These are phyloP conservation scores for Botryotinia convoluta DNA, from an alignment of 2,329 filamentous ascomycete species.

Conservation along the genomic window DNA sequence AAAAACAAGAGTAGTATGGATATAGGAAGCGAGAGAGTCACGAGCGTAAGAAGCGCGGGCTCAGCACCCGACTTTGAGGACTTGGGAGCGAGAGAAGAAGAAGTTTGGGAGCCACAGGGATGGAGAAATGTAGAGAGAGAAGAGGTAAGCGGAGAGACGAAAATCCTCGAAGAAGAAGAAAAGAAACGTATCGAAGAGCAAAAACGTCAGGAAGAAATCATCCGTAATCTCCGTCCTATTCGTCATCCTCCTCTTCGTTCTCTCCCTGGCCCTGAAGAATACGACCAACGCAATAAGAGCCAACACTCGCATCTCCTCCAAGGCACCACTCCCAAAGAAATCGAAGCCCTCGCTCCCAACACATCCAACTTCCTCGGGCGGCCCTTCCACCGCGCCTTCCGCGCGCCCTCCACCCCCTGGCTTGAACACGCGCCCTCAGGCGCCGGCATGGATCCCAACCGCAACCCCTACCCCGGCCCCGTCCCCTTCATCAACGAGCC, in stretches of 20 bases:
- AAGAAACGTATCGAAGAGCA: not conserved
- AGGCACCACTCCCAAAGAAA: not conserved
- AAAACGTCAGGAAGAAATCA: not conserved
- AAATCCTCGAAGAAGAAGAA: not conserved
- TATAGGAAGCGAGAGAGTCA: not conserved
- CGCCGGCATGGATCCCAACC: not conserved
- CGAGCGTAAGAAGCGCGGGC: not conserved
- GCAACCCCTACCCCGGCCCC: not conserved
- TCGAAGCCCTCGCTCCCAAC: not conserved
- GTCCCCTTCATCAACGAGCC: not conserved
- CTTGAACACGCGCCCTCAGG: not conserved
- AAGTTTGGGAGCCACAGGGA: too few species aligned
- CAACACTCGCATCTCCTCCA: not conserved
- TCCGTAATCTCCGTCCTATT: not conserved
- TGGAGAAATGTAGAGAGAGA: not conserved
- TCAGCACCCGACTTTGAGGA: not conserved
- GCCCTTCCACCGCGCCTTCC: not conserved
- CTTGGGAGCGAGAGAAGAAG: not conserved
- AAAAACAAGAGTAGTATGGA: not conserved
- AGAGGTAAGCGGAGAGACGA: not conserved
- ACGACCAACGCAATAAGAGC: rapidly evolving
- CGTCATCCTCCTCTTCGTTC: not conserved
- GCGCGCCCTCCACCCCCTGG: not conserved
- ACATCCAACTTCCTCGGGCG: not conserved
- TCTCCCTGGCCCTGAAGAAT: not conserved